Conservation (phyloP, 345 rosid genomes). For the Populus simonii region DNA sequence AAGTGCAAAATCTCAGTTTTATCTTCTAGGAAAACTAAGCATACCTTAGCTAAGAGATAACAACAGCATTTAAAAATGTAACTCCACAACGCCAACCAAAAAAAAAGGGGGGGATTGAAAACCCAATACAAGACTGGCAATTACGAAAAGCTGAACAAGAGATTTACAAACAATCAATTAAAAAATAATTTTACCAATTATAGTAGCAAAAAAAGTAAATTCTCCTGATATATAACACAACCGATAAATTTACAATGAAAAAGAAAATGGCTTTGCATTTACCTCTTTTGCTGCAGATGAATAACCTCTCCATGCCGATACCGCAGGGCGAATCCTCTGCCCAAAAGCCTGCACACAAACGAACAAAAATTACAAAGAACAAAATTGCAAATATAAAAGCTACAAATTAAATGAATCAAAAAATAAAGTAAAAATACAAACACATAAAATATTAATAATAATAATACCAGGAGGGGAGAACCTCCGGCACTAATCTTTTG, state of each 20-base stretch:
- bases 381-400: neutral
- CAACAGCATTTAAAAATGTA: neutral
- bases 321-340: slow-evolving; percentile 49
- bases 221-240: neutral
- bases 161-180: neutral
- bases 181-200: neutral
- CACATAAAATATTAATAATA: neutral
- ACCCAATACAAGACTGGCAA: neutral
- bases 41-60: neutral
- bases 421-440: neutral
- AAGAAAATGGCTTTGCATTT: neutral
- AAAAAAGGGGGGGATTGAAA: neutral
- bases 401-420: neutral
- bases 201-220: neutral
- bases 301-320: slow-evolving; percentile 47
- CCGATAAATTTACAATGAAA: neutral
- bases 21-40: neutral
- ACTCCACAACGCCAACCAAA: neutral
- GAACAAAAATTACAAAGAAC: slow-evolving; percentile 5
- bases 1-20: neutral
- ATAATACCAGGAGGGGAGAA: slow-evolving; percentile 26
- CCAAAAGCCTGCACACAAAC: slow-evolving; percentile 28
- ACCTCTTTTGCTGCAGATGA: slow-evolving; percentile 76
- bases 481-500: slow-evolving; percentile 46
- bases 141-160: neutral